Conservation (phyloP, 208 protist species). For the Jaenimonas drosophilae region DNA sequence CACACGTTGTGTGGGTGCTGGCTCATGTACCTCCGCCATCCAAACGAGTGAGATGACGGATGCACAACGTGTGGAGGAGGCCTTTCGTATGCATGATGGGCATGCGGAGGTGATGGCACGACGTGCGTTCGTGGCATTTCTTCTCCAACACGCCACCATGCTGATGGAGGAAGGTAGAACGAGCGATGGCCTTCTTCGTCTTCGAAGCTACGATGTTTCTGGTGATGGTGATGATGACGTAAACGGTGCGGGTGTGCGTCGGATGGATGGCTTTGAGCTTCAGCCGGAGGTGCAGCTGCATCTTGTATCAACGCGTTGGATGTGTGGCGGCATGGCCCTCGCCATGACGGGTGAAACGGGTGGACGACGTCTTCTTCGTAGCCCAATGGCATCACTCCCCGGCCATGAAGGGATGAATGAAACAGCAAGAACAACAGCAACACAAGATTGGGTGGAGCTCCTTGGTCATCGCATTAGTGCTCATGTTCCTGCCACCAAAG, state of each 20-base stretch:
- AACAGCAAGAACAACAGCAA: no score
- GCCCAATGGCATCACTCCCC: constrained; percentile 16
- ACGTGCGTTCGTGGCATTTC: constrained; percentile 57
- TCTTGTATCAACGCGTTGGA: constrained; percentile 61
- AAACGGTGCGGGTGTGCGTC: not conserved
- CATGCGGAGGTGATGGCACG: constrained; percentile 84
- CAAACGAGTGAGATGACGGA: not conserved
- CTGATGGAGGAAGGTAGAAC: no score
- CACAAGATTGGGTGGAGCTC: no score
- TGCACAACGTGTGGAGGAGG: constrained; percentile 1
- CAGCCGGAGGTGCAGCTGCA: constrained; percentile 25
- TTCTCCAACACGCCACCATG: constrained; percentile 18
- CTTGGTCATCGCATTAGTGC: not conserved
- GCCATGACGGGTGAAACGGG: constrained; percentile 21
- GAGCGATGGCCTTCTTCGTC: not conserved
- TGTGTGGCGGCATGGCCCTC: constrained; percentile 55
- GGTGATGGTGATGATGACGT: not conserved
- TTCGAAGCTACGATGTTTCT: not conserved
- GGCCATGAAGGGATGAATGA: no score
- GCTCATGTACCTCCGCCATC: not conserved
- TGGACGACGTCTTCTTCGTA: constrained; percentile 40
- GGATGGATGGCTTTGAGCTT: constrained; percentile 16
- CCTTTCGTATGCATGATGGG: constrained; percentile 46
- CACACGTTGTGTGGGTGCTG: constrained; percentile 46
- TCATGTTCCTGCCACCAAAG: constrained; percentile 4